Evolutionary conservation across 2,329 filamentous ascomycete genomes (phyloP), one percentile per base, ranked within the genome.

Genomic region (Neodidymelliopsis sp.): DNA sequence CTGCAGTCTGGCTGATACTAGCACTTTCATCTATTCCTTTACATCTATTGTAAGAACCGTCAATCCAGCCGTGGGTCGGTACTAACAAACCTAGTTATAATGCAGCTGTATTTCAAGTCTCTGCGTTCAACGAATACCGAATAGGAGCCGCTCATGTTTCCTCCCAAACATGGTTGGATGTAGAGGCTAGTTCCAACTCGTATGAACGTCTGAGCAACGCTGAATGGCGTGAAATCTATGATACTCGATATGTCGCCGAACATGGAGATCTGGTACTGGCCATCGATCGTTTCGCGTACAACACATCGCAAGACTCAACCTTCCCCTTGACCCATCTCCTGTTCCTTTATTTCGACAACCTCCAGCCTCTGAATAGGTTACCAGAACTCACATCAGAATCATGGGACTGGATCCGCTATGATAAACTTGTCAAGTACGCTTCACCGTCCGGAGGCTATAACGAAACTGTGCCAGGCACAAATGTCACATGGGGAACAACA

Each of bases 1-100:
- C n/a, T 3, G 13, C 29, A 8, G n/a, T 59, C 7, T 55, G 43
- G 2, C 7, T 59, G 1, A 4, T 53, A 6, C 22, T 60, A 15
- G 65, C 54, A 0, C 12, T 70, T 0, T 67, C 61, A 3, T 75
- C 69, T 16, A 49, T 73, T 4, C 70, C 70, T 0, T 56, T 75
- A 0, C 74, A 76, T 57, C 54, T 76, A 2, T 64, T 76, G 65
- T 69, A 57, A 62, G 56, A 36, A 29, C 13, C n/a, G n/a, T n/a
- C n/a, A n/a, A n/a, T n/a, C n/a, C n/a, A n/a, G n/a, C 28, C 0
- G 25, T 39, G 5, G 6, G 2, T 19, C 11, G 20, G n/a, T 15
- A 13, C 35, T 55, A 10, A 55, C 23, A 18, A 11, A 25, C 11
- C 10, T 18, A 65, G 60, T 36, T 66, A 66, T 43, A 67, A 66